Evolutionary conservation across 495 filamentous ascomycete species (phyloP).

Genomic region (Annulohypoxylon moriforme): DNA sequence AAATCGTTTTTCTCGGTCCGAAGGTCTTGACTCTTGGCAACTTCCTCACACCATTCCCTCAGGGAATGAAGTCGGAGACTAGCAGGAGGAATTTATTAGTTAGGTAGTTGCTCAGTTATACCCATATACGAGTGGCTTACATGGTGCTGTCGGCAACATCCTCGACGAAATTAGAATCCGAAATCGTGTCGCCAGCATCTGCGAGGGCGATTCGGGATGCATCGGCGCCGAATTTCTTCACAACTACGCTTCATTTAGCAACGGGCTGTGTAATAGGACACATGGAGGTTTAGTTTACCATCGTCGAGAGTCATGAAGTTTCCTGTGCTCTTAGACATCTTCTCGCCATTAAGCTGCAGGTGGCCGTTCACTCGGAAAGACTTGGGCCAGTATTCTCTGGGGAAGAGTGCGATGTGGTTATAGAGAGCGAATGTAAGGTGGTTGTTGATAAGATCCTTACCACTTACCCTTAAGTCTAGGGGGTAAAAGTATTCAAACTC

Average conservation of each 20-base stretch:
- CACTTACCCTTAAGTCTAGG: conserved; percentile 83
- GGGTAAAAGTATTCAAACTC: conserved; percentile 99
- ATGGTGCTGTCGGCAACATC: conserved; percentile 91
- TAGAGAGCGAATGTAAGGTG: conserved; percentile 97
- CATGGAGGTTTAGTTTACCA: conserved; percentile 19
- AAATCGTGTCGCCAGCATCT: conserved; percentile 92
- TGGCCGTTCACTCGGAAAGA: conserved; percentile 90
- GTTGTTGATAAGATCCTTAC: conserved; percentile 87
- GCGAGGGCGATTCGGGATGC: conserved; percentile 91
- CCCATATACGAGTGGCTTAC: conserved; percentile 6
- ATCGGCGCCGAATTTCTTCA: conserved; percentile 94
- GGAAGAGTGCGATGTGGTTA: conserved; percentile 91
- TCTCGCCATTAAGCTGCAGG: conserved; percentile 92
- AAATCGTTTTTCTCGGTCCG: conserved; percentile 78
- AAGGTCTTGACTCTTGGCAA: conserved; percentile 73
- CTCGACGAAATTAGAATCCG: conserved; percentile 98
- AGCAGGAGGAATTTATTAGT: conserved; percentile 2
- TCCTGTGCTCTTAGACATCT: conserved; percentile 95
- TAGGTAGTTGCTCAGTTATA: not conserved
- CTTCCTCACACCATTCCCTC: conserved; percentile 92
- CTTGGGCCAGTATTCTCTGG: conserved; percentile 84
- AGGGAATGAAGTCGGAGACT: conserved; percentile 81
- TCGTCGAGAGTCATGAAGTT: conserved; percentile 95
- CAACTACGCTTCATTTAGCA: conserved; percentile 53
- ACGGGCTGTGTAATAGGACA: not conserved